A percentile compares a stretch with the other conserved stretches of the same genome.
These are phyloP conservation scores for Lathyrus tuberosus DNA, from an alignment of 306 rosid genomes.

Conservation along the genomic window DNA sequence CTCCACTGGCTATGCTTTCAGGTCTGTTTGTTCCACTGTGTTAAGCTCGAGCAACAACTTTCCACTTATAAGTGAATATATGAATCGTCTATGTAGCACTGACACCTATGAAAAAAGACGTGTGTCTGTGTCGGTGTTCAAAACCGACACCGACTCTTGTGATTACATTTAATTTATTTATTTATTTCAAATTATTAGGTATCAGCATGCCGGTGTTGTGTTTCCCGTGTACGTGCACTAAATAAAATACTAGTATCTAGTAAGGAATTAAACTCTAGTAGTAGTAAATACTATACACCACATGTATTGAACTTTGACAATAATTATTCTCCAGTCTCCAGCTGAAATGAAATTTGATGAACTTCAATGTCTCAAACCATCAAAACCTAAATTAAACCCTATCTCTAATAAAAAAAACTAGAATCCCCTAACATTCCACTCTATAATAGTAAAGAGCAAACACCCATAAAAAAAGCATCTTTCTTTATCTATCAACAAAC, in stretches of 20 bases:
- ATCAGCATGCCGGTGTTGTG: too few species aligned
- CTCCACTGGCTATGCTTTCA: neutral
- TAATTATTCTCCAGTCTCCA: conserved; percentile 13
- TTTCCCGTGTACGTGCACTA: too few species aligned
- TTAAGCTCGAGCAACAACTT: too few species aligned
- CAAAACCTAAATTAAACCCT: conserved; percentile 21
- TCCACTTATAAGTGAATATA: too few species aligned
- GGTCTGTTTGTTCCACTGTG: neutral
- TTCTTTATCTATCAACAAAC: conserved; percentile 9
- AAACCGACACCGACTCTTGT: too few species aligned
- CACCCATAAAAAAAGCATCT: conserved; percentile 10
- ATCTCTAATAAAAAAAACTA: neutral
- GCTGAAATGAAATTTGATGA: neutral
- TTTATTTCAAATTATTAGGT: too few species aligned
- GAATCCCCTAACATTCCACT: neutral
- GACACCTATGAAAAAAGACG: too few species aligned
- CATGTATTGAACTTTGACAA: neutral
- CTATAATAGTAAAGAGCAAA: neutral
- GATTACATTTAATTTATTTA: too few species aligned
- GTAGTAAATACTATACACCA: neutral
- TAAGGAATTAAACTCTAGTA: too few species aligned
- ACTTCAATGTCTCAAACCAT: neutral
- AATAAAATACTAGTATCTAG: too few species aligned
- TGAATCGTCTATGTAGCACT: too few species aligned
- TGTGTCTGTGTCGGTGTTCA: too few species aligned